Evolutionary conservation across 768 basidiomycete species (phyloP).

Genomic region (Lactifluus hygrophoroides): DNA sequence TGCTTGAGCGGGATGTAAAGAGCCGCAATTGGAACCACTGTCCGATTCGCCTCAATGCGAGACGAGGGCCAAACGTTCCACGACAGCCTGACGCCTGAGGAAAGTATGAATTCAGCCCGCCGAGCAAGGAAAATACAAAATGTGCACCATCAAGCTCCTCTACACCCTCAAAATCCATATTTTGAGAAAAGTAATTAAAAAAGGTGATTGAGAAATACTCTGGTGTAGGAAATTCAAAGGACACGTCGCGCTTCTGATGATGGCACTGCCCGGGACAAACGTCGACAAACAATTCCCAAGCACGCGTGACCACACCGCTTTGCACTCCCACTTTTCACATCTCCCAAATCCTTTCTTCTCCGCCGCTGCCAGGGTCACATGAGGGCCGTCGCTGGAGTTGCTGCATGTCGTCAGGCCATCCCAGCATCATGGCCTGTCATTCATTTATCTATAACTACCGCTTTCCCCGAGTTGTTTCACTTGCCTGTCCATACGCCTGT

Average conservation of each 20-base stretch:
- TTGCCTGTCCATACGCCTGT: neutral
- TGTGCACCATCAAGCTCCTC: conserved; percentile 89
- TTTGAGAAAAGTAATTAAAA: neutral
- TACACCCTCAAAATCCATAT: conserved; percentile 85
- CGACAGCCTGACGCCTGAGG: conserved; percentile 80
- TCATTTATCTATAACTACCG: neutral
- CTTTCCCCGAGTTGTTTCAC: neutral
- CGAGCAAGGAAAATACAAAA: neutral
- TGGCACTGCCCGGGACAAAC: neutral
- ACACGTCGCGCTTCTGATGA: conserved; percentile 16
- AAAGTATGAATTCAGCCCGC: neutral
- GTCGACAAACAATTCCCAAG: neutral
- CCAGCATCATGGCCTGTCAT: neutral
- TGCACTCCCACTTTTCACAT: neutral
- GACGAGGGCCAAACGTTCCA: conserved; percentile 99
- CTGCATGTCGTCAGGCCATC: neutral
- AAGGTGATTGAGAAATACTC: neutral
- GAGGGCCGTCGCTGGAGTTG: neutral
- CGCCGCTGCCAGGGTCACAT: neutral
- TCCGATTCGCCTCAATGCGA: conserved; percentile 94
- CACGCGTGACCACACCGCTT: neutral
- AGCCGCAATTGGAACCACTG: conserved; percentile 97
- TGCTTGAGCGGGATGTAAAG: conserved; percentile 94
- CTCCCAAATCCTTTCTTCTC: neutral
- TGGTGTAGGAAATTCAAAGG: neutral